A percentile compares a stretch with the other conserved stretches of the same genome.
These are phyloP conservation scores for Aspergillus costaricaensis DNA, from an alignment of 2,329 filamentous ascomycete species.

Conservation along the genomic window DNA sequence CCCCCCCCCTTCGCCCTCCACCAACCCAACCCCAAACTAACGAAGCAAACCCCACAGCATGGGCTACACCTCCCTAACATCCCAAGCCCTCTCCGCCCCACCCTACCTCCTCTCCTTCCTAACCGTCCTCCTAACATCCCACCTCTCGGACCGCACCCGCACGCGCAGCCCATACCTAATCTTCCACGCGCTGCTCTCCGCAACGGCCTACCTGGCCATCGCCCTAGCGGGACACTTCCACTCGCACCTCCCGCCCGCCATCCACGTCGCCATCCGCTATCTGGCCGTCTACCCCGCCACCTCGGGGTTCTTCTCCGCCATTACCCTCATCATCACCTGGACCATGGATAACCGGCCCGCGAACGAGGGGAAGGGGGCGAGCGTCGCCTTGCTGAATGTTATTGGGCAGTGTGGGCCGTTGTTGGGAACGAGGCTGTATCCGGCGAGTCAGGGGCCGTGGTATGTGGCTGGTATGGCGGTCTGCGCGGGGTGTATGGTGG, in stretches of 20 bases:
- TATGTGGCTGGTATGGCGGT: constrained; percentile 64
- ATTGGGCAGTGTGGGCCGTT: constrained; percentile 79
- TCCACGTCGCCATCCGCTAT: constrained; percentile 59
- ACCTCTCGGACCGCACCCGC: constrained; percentile 67
- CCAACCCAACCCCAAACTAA: background rate
- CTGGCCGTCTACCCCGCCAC: constrained; percentile 75
- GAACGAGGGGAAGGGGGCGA: constrained; percentile 69
- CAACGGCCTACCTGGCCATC: constrained; percentile 64
- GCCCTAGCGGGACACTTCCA: constrained; percentile 54
- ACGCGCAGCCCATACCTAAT: constrained; percentile 68
- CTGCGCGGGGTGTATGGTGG: constrained; percentile 64
- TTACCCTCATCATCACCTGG: constrained; percentile 85
- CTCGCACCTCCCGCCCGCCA: constrained; percentile 31
- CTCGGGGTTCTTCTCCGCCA: constrained; percentile 78
- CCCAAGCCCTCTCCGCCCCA: constrained; percentile 78
- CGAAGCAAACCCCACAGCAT: constrained; percentile 47
- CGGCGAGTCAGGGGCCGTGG: constrained; percentile 59
- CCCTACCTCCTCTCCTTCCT: constrained; percentile 78
- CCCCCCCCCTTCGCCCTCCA: constrained; percentile 12
- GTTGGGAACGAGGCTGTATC: constrained; percentile 68
- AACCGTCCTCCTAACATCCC: constrained; percentile 70
- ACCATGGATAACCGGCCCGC: constrained; percentile 80
- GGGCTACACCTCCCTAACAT: constrained; percentile 67
- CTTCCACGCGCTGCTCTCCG: constrained; percentile 68
- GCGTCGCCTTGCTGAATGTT: constrained; percentile 77